phyloP scores from a whole-genome alignment of 805 yeast species.

The Candida tibetensis region DNA sequence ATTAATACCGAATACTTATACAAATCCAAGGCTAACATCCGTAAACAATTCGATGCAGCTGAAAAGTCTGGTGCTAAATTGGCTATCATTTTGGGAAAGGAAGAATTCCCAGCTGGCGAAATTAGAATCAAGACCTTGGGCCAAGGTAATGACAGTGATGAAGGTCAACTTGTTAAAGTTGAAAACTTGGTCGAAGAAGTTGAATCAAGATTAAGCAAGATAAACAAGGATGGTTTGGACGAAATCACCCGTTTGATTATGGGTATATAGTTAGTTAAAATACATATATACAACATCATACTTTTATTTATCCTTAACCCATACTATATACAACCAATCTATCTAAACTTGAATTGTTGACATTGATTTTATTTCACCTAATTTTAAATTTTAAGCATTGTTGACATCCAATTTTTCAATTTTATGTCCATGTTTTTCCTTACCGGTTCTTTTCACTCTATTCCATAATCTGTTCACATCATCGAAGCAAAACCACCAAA shows the following conservation, averaged over 20 bases:
- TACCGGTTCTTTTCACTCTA: conserved; percentile 67
- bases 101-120: conserved; percentile 79
- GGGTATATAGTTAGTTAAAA: conserved; percentile 49
- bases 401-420: conserved; percentile 12
- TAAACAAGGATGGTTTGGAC: conserved; percentile 54
- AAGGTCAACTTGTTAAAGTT: conserved; percentile 75
- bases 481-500: conserved; percentile 67
- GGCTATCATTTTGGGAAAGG: conserved; percentile 93
- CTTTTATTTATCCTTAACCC: background rate
- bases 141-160: conserved; percentile 78
- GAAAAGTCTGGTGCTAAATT: conserved; percentile 89
- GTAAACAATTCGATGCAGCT: conserved; percentile 97
- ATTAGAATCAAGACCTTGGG: conserved; percentile 87
- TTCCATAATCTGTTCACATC: conserved; percentile 71
- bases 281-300: conserved; percentile 2
- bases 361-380: too few species aligned
- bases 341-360: too few species aligned
- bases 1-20: conserved; percentile 89
- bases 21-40: conserved; percentile 89
- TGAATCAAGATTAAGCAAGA: conserved; percentile 30
- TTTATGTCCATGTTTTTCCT: conserved; percentile 33
- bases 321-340: background rate
- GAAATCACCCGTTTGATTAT: conserved; percentile 62
- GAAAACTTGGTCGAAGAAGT: conserved; percentile 56
- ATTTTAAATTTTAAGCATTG: too few species aligned